Evolutionary conservation across 2,329 filamentous ascomycete species (phyloP).

Genomic region (Paraphaeosphaeria minitans): DNA sequence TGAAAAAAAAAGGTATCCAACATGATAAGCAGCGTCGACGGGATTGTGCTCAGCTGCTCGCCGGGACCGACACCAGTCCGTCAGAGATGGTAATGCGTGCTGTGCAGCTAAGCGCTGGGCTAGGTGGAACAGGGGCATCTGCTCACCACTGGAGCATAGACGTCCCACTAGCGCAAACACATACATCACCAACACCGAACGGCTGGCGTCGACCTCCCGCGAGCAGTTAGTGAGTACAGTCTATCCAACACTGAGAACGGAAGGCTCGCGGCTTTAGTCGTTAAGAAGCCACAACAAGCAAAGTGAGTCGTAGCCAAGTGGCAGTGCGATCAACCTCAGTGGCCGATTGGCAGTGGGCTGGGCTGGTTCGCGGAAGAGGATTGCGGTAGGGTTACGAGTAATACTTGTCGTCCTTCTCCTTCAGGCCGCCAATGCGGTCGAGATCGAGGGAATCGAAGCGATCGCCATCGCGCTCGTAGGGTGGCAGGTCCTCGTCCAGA

Average conservation of each 20-base stretch:
- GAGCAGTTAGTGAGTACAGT: no score
- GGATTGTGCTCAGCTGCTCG: no score
- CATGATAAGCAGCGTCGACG: slow-evolving; percentile 18
- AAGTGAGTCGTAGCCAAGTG: slow-evolving; percentile 45
- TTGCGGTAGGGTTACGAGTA: slow-evolving; percentile 30
- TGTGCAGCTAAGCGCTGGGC: no score
- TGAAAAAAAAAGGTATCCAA: slow-evolving; percentile 35
- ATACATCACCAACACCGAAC: no score
- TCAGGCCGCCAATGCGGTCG: slow-evolving; percentile 89
- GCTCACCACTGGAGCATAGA: no score
- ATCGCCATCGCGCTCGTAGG: slow-evolving; percentile 82
- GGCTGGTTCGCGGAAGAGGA: not conserved
- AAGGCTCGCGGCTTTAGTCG: no score
- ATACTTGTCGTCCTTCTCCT: slow-evolving; percentile 76
- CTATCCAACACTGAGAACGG: no score
- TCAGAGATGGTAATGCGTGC: no score
- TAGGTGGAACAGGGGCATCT: no score
- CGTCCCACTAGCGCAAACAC: no score
- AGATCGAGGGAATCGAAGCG: slow-evolving; percentile 95
- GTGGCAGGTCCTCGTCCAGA: slow-evolving; percentile 77
- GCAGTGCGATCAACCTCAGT: slow-evolving; percentile 18
- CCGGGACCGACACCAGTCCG: no score
- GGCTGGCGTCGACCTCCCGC: no score
- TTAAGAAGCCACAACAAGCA: slow-evolving; percentile 40
- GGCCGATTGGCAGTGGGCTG: slow-evolving; percentile 19